Conservation (phyloP, 768 basidiomycete species). For the Grammothele lineata region DNA sequence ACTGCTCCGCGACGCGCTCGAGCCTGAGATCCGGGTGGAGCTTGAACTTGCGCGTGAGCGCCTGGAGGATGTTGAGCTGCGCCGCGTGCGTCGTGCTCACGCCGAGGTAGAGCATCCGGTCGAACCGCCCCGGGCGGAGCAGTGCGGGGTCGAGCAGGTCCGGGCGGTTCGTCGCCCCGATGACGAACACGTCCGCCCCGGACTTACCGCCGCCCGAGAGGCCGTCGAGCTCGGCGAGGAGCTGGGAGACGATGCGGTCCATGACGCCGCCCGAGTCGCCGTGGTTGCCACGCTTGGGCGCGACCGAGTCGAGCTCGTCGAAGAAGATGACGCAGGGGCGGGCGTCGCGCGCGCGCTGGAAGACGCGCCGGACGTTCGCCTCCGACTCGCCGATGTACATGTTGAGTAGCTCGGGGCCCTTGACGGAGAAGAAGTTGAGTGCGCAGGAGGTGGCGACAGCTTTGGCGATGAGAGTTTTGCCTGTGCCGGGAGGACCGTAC, state of each 20-base stretch:
- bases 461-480: constrained; percentile 93
- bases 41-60: constrained; percentile 89
- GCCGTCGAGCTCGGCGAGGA: constrained; percentile 91
- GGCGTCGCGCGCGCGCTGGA: constrained; percentile 88
- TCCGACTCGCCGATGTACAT: constrained; percentile 99
- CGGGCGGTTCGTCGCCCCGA: constrained; percentile 93
- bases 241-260: constrained; percentile 95
- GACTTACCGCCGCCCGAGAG: constrained; percentile 62
- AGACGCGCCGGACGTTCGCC: constrained; percentile 92
- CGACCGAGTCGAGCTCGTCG: constrained; percentile 92
- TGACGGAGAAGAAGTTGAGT: constrained; percentile 95
- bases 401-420: constrained; percentile 92
- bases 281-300: constrained; percentile 91
- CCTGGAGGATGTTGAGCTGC: constrained; percentile 82
- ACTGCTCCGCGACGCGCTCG: constrained; percentile 56
- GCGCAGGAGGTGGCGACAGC: constrained; percentile 95
- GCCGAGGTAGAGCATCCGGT: constrained; percentile 93
- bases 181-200: constrained; percentile 82
- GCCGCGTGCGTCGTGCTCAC: constrained; percentile 84
- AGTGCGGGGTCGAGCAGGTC: constrained; percentile 89
- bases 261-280: constrained; percentile 97
- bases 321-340: constrained; percentile 96
- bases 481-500: constrained; percentile 94
- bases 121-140: constrained; percentile 88
- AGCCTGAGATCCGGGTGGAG: constrained; percentile 69